Conservation (phyloP, 768 basidiomycete species). For the Trametes cinnabarina region DNA sequence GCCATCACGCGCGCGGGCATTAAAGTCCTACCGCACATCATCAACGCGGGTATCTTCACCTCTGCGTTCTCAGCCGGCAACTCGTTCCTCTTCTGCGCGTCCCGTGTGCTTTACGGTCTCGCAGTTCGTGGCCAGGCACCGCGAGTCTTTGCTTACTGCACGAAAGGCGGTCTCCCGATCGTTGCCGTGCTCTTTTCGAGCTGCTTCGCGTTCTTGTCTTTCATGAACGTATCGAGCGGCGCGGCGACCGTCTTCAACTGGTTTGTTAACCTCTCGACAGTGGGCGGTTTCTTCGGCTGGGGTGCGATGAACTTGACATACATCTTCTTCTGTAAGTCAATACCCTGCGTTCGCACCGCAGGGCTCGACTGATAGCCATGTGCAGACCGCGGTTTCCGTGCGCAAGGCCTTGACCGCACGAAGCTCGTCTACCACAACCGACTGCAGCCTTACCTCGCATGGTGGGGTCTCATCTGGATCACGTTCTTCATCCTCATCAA, state of each 20-base stretch:
- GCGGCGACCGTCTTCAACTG: conserved; percentile 62
- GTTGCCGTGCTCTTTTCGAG: conserved; percentile 27
- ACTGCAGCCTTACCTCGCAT: conserved; percentile 66
- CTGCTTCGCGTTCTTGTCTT: conserved; percentile 49
- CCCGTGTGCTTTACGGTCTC: conserved; percentile 41
- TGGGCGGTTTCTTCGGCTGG: conserved; percentile 71
- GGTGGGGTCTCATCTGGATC: conserved; percentile 70
- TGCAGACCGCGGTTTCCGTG: conserved; percentile 57
- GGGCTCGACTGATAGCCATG: background rate
- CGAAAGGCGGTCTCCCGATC: conserved; percentile 50
- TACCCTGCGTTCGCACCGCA: background rate
- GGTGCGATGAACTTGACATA: conserved; percentile 68
- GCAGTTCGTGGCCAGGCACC: conserved; percentile 40
- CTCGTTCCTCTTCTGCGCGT: conserved; percentile 56
- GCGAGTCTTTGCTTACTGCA: conserved; percentile 45
- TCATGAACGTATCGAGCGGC: conserved; percentile 63
- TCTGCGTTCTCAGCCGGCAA: conserved; percentile 73
- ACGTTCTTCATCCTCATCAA: conserved; percentile 57
- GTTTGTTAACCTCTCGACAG: conserved; percentile 68
- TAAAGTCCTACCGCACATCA: conserved; percentile 48
- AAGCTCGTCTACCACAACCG: conserved; percentile 60
- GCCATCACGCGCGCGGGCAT: conserved; percentile 73
- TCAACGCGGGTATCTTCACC: conserved; percentile 73
- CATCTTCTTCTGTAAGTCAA: conserved; percentile 61
- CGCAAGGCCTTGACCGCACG: conserved; percentile 61